Conservation (phyloP, 352 stramenopile genomes). For the Globisporangium nagaii region DNA sequence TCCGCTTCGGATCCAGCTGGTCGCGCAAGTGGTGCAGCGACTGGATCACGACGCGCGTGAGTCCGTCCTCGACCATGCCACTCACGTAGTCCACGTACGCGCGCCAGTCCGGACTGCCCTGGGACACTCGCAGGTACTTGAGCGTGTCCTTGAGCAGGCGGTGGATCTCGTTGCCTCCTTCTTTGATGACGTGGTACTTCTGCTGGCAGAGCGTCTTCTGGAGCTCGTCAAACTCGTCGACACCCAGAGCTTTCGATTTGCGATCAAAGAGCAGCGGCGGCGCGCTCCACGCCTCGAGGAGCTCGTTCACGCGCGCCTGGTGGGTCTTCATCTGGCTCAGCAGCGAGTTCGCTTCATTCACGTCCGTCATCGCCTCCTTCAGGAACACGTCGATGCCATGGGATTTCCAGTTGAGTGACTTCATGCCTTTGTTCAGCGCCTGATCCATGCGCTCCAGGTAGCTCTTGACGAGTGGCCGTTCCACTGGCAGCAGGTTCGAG, state of each 20-base stretch:
- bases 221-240: conserved; percentile 85
- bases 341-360: conserved; percentile 84
- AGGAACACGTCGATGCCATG: conserved; percentile 91
- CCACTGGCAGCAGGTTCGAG: conserved; percentile 79
- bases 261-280: conserved; percentile 83
- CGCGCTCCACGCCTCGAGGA: conserved; percentile 73
- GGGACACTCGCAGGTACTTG: conserved; percentile 84
- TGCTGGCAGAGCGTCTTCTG: conserved; percentile 61
- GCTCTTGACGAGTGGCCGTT: conserved; percentile 82
- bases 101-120: conserved; percentile 90
- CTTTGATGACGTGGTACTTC: conserved; percentile 86
- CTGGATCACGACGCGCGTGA: conserved; percentile 66
- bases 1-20: conserved; percentile 78
- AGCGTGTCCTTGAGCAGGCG: conserved; percentile 88
- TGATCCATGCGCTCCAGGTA: conserved; percentile 91
- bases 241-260: conserved; percentile 70
- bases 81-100: conserved; percentile 92
- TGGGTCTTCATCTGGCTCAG: conserved; percentile 88
- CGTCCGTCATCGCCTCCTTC: conserved; percentile 84
- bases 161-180: conserved; percentile 85
- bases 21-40: conserved; percentile 68
- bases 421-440: conserved; percentile 84
- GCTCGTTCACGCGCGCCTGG: conserved; percentile 69
- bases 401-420: conserved; percentile 91
- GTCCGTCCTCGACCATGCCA: conserved; percentile 82